Evolutionary conservation across 2,329 filamentous ascomycete genomes (phyloP), one percentile per base, ranked within the genome.

Genomic region (Aspergillus luchuensis): DNA sequence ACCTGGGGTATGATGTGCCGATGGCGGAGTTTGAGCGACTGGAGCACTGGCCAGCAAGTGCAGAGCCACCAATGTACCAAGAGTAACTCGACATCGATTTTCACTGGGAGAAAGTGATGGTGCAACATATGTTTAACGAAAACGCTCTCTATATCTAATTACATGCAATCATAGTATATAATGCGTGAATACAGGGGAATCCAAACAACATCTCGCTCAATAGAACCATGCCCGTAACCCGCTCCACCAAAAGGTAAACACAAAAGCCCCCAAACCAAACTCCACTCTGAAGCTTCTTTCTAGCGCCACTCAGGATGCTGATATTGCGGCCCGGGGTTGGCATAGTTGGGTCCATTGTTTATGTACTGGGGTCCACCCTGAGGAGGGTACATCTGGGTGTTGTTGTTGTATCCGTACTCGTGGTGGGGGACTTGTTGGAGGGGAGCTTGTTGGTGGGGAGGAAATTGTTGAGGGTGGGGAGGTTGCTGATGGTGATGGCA

Each of bases 21-120:
- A 51, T 58, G n/a, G n/a, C 38, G 4, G 56, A 58, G 36, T 58
- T 58, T 33, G 47, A 58, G 56, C 30, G 39, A 36, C 21, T 51
- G 56, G 56, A 58, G 25, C 47, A 33, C 4, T 30, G 15, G 8
- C 52, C 52, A 5, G n/a, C 4, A 13, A 38, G 17, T 52, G 49
- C 33, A 7, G 17, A 52, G n/a, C 33, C 49, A 10, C 45, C 45
- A 5, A 13, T 25, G 8, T 49, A 49, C 28, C 4, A 8, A 8
- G 45, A 30, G 3, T 49, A 30, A n/a, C 0, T 47, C 13, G 2
- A 3, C 11, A 23, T 21, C 19, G 17, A 19, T 43, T 10, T 43
- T 28, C 8, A 8, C 25, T 28, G 25, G 25, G 25, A 28, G 25
- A 8, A 28, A 8, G 7, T 8, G 25, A 28, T 28, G 7, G 7